A percentile compares a stretch with the other conserved stretches of the same genome.
These are phyloP conservation scores for Ricinus communis DNA, from an alignment of 345 rosid genomes.

Conservation along the genomic window DNA sequence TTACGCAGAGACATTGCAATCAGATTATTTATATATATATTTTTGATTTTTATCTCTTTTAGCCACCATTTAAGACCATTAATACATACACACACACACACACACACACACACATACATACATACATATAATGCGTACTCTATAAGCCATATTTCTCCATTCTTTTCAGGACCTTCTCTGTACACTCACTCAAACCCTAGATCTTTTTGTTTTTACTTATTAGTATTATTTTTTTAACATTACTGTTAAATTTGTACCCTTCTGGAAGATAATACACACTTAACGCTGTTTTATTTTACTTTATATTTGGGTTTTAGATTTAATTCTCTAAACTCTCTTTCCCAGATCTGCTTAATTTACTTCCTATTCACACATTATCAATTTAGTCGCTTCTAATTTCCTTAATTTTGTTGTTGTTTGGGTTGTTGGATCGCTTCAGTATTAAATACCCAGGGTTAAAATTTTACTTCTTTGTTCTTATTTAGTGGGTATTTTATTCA, in stretches of 20 bases:
- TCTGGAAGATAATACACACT: background rate
- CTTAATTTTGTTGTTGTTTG: background rate
- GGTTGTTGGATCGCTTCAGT: background rate
- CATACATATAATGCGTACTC: constrained; percentile 6
- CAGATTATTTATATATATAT: no score
- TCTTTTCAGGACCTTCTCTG: background rate
- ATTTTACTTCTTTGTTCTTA: background rate
- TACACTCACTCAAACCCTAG: constrained; percentile 14
- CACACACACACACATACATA: no score
- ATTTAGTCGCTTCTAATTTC: background rate
- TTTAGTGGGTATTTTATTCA: background rate
- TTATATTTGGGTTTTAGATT: background rate
- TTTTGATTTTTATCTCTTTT: no score
- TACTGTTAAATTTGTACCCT: background rate
- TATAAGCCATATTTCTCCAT: constrained; percentile 11
- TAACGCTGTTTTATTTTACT: background rate
- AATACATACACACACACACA: background rate
- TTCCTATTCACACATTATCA: background rate
- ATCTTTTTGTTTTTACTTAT: background rate
- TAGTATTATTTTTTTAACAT: background rate
- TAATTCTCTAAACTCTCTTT: no score
- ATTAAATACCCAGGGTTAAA: background rate
- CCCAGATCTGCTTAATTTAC: constrained; percentile 12
- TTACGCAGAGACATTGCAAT: no score
- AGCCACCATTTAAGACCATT: constrained; percentile 16